Base-by-base conservation (phyloP, 2,329 filamentous ascomycete species). In the Penicillium sumatraense region DNA sequence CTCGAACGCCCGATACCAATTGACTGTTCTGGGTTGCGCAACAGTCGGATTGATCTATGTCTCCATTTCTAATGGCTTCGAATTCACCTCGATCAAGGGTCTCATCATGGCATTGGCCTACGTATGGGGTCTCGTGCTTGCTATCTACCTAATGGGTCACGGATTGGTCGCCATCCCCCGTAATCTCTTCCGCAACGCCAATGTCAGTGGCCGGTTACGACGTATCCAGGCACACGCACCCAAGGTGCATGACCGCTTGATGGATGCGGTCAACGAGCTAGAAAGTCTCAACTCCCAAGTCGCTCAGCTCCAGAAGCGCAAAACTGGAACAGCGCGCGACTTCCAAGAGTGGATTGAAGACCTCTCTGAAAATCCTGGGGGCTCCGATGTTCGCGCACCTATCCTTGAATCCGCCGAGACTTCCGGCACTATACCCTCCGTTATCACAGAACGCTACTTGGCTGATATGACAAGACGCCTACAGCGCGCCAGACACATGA, bases 271-370 rank as follows among this genome's bases (percentile, higher is more conserved):
- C 55, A 83, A 89, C 44, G 87, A 86, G 54, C 78, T 98, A 16
- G 91, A 96, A 63, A 87, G 91, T 56, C 79, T 96, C 14, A 93
- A 97, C 71, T 81, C 83, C 3, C 91, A 96, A 68, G 89, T 98
- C 2, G 77, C 83, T 18, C 90, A 95, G 70, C 80, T 99, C 36
- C 86, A 88, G 61, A 86, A 88, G 61, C 85, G 92, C 63, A 97
- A 96, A 78, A 88, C 85, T 2, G 91, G 89, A 14, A 90, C 86
- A 21, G 87, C 90, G 5, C 79, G 80, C 51, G 84, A 89, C 38
- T 95, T 93, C 68, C 86, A 88, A 63, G 93, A 96, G 64, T 99
- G 95, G 95, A 96, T 99, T 61, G 93, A 98, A 63, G 95, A 99
- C 69, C 79, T 99, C 27, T 87, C 86, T 2, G 93, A 98, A 60